Conservation (phyloP, 768 basidiomycete genomes). For the Tubosaeta sp. region DNA sequence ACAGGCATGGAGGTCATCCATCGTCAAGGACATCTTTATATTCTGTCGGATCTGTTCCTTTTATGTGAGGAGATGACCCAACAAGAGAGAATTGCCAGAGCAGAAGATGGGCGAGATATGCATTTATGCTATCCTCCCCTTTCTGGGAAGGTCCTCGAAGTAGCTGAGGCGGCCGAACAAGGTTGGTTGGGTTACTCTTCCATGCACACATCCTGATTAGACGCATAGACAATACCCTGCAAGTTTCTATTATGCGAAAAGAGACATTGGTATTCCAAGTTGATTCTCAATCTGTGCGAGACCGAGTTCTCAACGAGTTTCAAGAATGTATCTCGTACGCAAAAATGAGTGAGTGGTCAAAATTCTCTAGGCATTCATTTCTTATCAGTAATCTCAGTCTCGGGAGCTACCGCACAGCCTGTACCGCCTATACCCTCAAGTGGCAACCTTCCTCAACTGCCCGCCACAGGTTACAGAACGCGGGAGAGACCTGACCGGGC, state of each 20-base stretch:
- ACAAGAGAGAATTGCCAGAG: slow-evolving; percentile 51
- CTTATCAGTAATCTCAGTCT: slow-evolving; percentile 36
- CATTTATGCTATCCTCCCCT: slow-evolving; percentile 93
- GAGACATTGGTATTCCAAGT: slow-evolving; percentile 71
- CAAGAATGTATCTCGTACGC: slow-evolving; percentile 84
- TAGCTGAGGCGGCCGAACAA: slow-evolving; percentile 56
- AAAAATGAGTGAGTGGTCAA: slow-evolving; percentile 44
- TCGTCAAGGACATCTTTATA: slow-evolving; percentile 72
- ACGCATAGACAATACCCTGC: slow-evolving; percentile 60
- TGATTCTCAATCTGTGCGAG: slow-evolving; percentile 53
- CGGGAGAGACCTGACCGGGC: slow-evolving; percentile 22
- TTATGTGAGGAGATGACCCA: slow-evolving; percentile 80
- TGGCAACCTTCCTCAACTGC: slow-evolving; percentile 26
- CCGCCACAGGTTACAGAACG: slow-evolving; percentile 4
- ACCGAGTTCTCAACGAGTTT: slow-evolving; percentile 66
- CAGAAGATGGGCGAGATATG: slow-evolving; percentile 70
- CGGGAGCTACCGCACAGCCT: slow-evolving; percentile 56
- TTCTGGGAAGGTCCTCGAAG: slow-evolving; percentile 86
- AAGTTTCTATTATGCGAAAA: slow-evolving; percentile 82
- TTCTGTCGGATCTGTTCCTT: slow-evolving; percentile 91
- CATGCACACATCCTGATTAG: slow-evolving; percentile 11
- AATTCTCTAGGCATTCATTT: background rate
- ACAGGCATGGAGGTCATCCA: slow-evolving; percentile 77
- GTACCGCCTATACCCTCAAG: slow-evolving; percentile 63
- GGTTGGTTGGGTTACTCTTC: slow-evolving; percentile 37